Evolutionary conservation across 768 basidiomycete species (phyloP), one percentile per base, ranked within the genome.

Genomic region (Leccinum variicolor): DNA sequence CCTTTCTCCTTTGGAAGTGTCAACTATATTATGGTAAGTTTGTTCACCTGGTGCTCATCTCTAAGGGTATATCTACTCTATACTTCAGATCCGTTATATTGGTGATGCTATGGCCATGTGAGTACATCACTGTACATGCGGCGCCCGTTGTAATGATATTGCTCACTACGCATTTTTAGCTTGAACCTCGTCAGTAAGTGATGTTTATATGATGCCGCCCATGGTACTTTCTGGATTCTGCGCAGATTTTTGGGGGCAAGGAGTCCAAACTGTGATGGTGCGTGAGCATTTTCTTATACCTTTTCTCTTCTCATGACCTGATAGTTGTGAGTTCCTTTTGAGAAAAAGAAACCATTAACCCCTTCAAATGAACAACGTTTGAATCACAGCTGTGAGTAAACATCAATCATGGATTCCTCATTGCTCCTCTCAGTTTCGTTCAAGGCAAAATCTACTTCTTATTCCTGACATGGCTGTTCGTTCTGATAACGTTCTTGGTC

Each of bases 321-420:
- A 29, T 21, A 67, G 65, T 64, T 58, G 62, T 64, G 51, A n/a
- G 59, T 67, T 15, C 8, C n/a, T 29, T 8, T 33, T 51, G 26
- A 26, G 26, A 26, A 26, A 26, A 3, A 51, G 11, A 14, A 43
- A 9, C 13, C 47, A n/a, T 48, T 31, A 6, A 29, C 15, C 6
- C 9, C 28, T 41, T 13, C 3, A 52, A 25, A 50, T 19, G n/a
- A 55, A 26, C 23, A 23, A 23, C 3, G 8, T 7, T n/a, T 34
- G 26, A 26, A 26, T 26, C 33, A 46, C 45, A 46, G 45, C 13
- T 46, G 45, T 46, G 45, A 46, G 45, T 33, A 26, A 15, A 33
- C 11, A 19, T 43, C 11, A 10, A 39, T 25, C 29, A n/a, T 19
- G 14, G n/a, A 3, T 33, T 21, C 15, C 28, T 39, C n/a, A 36